Evolutionary conservation across 208 protist species (phyloP).

Genomic region (Borovskyia barvae): DNA sequence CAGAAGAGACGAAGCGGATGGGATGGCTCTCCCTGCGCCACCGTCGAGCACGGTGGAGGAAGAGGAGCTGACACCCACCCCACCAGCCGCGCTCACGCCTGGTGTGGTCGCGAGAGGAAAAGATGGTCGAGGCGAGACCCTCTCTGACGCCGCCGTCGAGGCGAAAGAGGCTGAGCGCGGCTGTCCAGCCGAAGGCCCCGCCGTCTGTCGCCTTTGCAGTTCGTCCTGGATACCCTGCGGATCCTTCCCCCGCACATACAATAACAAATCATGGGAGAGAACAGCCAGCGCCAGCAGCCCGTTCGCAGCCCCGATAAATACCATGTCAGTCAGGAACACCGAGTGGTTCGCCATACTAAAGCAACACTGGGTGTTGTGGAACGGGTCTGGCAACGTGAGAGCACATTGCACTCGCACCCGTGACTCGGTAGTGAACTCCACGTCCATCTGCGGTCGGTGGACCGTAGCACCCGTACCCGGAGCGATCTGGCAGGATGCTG

Average conservation of each 20-base stretch:
- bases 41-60: not conserved
- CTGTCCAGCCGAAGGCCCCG: not conserved
- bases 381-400: slow-evolving; percentile 50
- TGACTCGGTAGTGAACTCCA: slow-evolving; percentile 18
- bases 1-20: not conserved
- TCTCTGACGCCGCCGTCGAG: not conserved
- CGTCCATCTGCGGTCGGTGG: not conserved
- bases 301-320: slow-evolving; percentile 53
- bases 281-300: slow-evolving; percentile 60
- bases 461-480: not conserved
- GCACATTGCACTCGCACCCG: slow-evolving; percentile 42
- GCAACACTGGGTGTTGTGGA: slow-evolving; percentile 46
- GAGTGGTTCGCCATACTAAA: slow-evolving; percentile 78
- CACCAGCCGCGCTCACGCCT: no score
- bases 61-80: not conserved
- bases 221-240: slow-evolving; percentile 32
- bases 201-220: slow-evolving; percentile 7
- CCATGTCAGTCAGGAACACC: slow-evolving; percentile 65
- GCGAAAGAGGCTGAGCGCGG: not conserved
- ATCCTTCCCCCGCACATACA: slow-evolving; percentile 47
- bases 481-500: no score
- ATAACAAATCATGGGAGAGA: slow-evolving; percentile 28
- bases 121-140: no score
- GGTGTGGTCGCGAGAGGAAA: no score
- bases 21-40: not conserved